These are phyloP conservation scores for Phytophthora pseudosyringae DNA, from an alignment of 352 stramenopile species.

Conservation along the genomic window DNA sequence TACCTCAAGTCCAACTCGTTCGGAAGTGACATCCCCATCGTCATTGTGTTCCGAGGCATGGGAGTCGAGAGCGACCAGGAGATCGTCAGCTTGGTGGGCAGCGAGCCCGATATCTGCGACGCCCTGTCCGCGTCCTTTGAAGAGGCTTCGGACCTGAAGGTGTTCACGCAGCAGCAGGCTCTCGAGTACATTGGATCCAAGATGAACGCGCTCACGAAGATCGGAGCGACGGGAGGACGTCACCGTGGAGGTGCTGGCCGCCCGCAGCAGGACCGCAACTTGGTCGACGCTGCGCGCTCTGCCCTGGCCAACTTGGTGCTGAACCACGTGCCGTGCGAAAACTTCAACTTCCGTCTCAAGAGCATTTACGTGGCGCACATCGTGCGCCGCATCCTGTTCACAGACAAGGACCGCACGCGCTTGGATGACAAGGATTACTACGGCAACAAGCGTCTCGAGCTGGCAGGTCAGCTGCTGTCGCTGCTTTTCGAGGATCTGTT, in stretches of 20 bases:
- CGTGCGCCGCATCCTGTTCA: constrained; percentile 91
- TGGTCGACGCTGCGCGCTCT: constrained; percentile 96
- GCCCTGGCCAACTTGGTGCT: constrained; percentile 98
- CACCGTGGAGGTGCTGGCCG: constrained; percentile 40
- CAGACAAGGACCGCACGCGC: constrained; percentile 86
- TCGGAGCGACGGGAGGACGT: constrained; percentile 49
- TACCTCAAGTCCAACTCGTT: constrained; percentile 99
- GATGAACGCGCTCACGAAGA: constrained; percentile 89
- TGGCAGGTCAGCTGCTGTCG: constrained; percentile 97
- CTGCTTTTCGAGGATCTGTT: constrained; percentile 99
- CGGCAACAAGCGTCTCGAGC: constrained; percentile 99
- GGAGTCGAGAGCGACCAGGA: constrained; percentile 98
- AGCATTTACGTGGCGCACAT: constrained; percentile 99
- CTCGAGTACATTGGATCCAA: constrained; percentile 97
- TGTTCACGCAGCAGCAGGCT: constrained; percentile 96
- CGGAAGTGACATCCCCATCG: constrained; percentile 97
- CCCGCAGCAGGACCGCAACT: constrained; percentile 55
- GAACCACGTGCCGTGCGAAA: constrained; percentile 98
- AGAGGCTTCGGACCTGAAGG: constrained; percentile 94
- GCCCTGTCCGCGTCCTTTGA: constrained; percentile 96
- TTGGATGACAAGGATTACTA: constrained; percentile 99
- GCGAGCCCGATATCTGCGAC: constrained; percentile 94
- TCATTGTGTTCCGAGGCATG: constrained; percentile 98
- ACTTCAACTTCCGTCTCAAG: constrained; percentile 98
- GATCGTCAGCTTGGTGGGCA: constrained; percentile 96